Percentiles rank a stretch among this genome's conserved stretches.
These are phyloP conservation scores for Priceomyces fermenticarens DNA, from an alignment of 805 yeast genomes.

Conservation along the genomic window DNA sequence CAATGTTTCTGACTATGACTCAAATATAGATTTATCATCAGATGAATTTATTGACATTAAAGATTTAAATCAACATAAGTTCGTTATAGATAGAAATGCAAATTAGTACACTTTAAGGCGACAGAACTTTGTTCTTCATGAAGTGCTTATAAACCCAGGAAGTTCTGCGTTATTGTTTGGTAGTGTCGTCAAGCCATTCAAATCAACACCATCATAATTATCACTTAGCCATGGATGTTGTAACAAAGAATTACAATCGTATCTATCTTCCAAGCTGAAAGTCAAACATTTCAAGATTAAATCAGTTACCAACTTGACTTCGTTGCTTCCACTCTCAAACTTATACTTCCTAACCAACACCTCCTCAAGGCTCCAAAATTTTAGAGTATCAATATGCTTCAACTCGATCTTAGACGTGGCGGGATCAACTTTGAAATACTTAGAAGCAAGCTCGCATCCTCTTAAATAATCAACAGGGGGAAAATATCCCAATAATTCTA, in stretches of 20 bases:
- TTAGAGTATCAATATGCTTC: slow-evolving; percentile 44
- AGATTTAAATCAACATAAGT: slow-evolving; percentile 9
- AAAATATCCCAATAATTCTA: slow-evolving; percentile 49
- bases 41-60: slow-evolving; percentile 14
- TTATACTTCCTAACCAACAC: slow-evolving; percentile 51
- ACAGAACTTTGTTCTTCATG: slow-evolving; percentile 4
- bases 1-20: slow-evolving; percentile 18
- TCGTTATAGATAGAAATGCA: slow-evolving; percentile 2
- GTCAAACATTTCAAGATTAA: slow-evolving; percentile 51
- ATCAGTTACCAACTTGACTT: slow-evolving; percentile 39
- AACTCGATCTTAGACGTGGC: slow-evolving; percentile 26
- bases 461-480: slow-evolving; percentile 38
- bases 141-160: slow-evolving; percentile 31
- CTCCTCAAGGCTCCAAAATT: slow-evolving; percentile 49
- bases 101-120: background rate
- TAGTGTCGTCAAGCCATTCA: slow-evolving; percentile 16
- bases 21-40: slow-evolving; percentile 20
- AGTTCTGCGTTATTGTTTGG: slow-evolving; percentile 23
- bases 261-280: slow-evolving; percentile 47
- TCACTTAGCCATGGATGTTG: slow-evolving; percentile 50
- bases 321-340: slow-evolving; percentile 29
- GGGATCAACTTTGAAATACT: slow-evolving; percentile 36
- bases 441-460: slow-evolving; percentile 36
- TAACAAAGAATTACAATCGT: slow-evolving; percentile 53
- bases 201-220: slow-evolving; percentile 10